Evolutionary conservation across 371 early-diverging fungal genomes (phyloP), one percentile per base, ranked within the genome.

Genomic region (Syncephalis fuscata): DNA sequence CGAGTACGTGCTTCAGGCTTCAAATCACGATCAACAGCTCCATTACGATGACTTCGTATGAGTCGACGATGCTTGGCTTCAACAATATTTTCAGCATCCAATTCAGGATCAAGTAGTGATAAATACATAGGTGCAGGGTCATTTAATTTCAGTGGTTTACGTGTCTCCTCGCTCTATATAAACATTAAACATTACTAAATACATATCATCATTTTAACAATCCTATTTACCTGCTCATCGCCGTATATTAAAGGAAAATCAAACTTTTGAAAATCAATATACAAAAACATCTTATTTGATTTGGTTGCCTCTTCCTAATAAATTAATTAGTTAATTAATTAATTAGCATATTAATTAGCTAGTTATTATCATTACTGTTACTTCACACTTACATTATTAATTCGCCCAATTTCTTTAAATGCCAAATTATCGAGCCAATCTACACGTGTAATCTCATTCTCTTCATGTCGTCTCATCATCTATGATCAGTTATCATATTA

Each of bases 1-100:
- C 95, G 72, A 17, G 84, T 82, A 55, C 86, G 82, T 4, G 94
- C 84, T 51, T 92, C 90, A 8, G 95, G 95, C 59, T 93, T 94
- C 25, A 97, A 64, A 47, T 94, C 93, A 23, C 88, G 73, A 60
- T 93, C 94, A 25, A 94, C 54, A 1, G 82, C 80, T 0, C 88
- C 90, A 60, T 80, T 87, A 10, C 92, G 74, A 66, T 93, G 92
- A 50, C 85, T 82, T 45, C 98, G 72, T 11, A 84, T 82, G 24
- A 97, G 61, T 32, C 87, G 73, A n/a, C 94, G 73, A 62, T 97
- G 94, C 56, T 94, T 94, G n/a, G 74, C 84, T 62, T 97, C 98
- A 0, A 90, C 88, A 0, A 86, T 88, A 56, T 97, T 94, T 52
- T 88, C 86, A 14, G 80, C 61, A 32, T 66, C 57, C 46, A 79